Evolutionary conservation across 345 rosid species (phyloP).

Genomic region (Fremontodendron californicum): DNA sequence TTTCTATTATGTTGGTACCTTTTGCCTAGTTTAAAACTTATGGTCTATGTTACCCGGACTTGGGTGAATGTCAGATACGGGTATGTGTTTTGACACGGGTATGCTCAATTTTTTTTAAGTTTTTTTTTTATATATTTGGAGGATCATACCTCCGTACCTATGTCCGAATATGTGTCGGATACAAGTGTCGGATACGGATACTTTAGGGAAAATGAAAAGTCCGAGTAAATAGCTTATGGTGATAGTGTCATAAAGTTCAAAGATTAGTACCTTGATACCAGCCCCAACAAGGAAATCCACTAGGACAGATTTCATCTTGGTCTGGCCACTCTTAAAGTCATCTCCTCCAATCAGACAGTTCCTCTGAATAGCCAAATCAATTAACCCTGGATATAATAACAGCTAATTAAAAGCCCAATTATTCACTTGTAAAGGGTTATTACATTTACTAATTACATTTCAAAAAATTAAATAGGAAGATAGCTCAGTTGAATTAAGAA

Average conservation of each 20-base stretch:
- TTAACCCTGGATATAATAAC: slow-evolving; percentile 51
- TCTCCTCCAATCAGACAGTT: slow-evolving; percentile 94
- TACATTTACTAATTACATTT: neutral
- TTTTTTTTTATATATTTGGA: no score
- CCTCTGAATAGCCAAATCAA: slow-evolving; percentile 78
- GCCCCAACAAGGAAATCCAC: slow-evolving; percentile 98
- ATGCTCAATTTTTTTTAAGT: no score
- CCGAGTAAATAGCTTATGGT: no score
- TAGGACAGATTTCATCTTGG: slow-evolving; percentile 93
- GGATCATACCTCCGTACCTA: no score
- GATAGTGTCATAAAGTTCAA: neutral
- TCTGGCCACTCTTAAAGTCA: slow-evolving; percentile 99
- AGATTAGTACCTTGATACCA: slow-evolving; percentile 72
- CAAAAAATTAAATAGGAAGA: neutral
- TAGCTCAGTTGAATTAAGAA: slow-evolving; percentile 9
- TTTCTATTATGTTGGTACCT: neutral
- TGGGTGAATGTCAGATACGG: no score
- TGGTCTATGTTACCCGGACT: no score
- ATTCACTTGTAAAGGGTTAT: neutral
- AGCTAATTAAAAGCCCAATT: neutral
- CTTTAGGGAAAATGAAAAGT: no score
- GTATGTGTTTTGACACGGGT: no score
- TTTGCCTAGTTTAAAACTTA: neutral
- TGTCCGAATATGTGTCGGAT: no score
- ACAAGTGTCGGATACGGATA: no score